Evolutionary conservation across 1,284 basidiomycete species (phyloP), one percentile per base, ranked within the genome.

Genomic region (Rhodotorula sp.): DNA sequence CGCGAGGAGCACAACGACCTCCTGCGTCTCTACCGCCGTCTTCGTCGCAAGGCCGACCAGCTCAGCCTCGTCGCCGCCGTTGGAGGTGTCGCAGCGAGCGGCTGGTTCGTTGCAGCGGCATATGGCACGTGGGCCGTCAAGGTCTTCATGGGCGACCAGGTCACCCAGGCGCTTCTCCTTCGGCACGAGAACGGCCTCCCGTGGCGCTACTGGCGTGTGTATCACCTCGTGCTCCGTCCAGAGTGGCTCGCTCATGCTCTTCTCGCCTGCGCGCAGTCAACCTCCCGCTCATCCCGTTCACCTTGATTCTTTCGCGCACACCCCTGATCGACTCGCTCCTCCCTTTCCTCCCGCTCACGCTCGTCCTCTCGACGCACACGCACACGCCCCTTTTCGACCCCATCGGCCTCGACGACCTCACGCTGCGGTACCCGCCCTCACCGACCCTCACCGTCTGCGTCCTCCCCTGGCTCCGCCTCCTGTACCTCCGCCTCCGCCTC

Each of bases 71-170:
- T n/a, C n/a, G 64, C 56, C 0, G 62, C 53, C 4, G 64, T 61
- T 34, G 54, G 50, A 15, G 64, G 53, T 22, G 9, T 69, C 17
- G 55, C 60, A 13, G 64, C 25, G 69, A 90, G 90, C 87, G 29
- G 73, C 88, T 90, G 90, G 77, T 82, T 88, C 44, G 81, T 88
- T 2, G 82, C 86, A 51, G 88, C 89, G 2, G 84, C 84, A 0
- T 91, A 91, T 76, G 91, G 91, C 3, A 86, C 87, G 0, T 90
- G 87, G 80, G 89, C 89, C n/a, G 80, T 91, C 36, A 83, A 84
- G 54, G 84, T 87, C 71, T 89, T 90, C 72, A 82, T 91, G 62
- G 75, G 67, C 9, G 66, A 85, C 75, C 88, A 90, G 59, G 80
- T 84, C 87, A 90, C 80, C 69, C 83, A 87, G 61, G 76, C 87